phyloP scores from a whole-genome alignment of 2,329 filamentous ascomycete species.

The Cryoendolithus antarcticus region DNA sequence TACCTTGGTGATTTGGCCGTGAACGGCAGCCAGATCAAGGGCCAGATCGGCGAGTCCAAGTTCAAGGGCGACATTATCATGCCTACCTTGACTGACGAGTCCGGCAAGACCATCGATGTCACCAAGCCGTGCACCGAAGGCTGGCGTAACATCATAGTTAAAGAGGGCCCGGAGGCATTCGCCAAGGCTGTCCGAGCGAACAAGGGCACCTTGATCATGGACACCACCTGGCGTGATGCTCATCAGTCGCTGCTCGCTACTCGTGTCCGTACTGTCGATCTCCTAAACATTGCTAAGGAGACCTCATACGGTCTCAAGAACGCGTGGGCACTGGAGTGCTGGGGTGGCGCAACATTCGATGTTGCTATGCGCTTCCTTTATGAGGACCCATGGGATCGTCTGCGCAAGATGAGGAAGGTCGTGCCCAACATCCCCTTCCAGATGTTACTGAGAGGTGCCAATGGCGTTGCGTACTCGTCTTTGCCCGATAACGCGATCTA shows the following conservation, averaged over 20 bases:
- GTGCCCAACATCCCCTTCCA: conserved; percentile 99
- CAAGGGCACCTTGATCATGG: conserved; percentile 95
- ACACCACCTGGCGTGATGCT: conserved; percentile 98
- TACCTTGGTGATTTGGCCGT: conserved; percentile 94
- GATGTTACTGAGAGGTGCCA: conserved; percentile 95
- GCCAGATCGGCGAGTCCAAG: conserved; percentile 95
- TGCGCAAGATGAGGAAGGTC: conserved; percentile 90
- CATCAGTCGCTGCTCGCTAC: conserved; percentile 96
- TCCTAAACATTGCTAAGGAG: conserved; percentile 90
- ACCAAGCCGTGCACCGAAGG: conserved; percentile 64
- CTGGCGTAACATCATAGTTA: conserved; percentile 81
- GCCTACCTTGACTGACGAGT: conserved; percentile 57
- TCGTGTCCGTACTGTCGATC: conserved; percentile 86
- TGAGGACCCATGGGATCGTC: conserved; percentile 94
- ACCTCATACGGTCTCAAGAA: conserved; percentile 89
- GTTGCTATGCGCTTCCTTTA: conserved; percentile 98
- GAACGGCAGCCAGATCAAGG: conserved; percentile 97
- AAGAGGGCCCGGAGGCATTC: conserved; percentile 82
- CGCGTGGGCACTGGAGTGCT: conserved; percentile 90
- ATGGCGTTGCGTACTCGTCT: conserved; percentile 63
- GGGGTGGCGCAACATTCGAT: conserved; percentile 97
- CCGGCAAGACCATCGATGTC: conserved; percentile 63
- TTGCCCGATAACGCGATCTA: conserved; percentile 96
- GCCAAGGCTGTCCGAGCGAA: conserved; percentile 87
- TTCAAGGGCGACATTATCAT: conserved; percentile 88